Base-by-base conservation (phyloP, 2,329 filamentous ascomycete species). In the Aphanocladium album region DNA sequence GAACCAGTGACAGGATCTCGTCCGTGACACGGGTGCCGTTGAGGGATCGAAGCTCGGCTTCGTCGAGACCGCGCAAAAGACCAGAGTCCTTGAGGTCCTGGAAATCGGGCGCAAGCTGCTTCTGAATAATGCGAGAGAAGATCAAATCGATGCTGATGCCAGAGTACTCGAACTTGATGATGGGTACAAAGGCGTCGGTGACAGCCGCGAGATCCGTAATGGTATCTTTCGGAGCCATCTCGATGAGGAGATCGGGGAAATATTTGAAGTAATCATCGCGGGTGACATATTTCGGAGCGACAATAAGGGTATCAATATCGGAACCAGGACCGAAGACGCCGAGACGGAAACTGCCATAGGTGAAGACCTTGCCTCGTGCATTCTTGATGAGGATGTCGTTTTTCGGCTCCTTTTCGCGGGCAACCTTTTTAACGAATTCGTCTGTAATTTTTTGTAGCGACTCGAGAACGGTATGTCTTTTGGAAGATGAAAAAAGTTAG, bases 131-230 rank as follows among this genome's bases (percentile, higher is more conserved):
- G 60, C 90, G 83, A 65, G 90, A 89, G 75, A 93, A 92, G 72
- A 98, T 96, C 66, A 99, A 77, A 81, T 99, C 95, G 71, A 99
- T 96, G 73, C 91, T 95, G 72, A 99, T 96, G 54, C 88, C 90
- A 56, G 83, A 86, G 67, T 96, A 91, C 72, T 96, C 91, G 69
- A 98, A 90, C 73, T 97, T 98, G 79, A 99, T 98, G 72, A 99
- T 96, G 52, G 95, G 95, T 8, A 98, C 93, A 70, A 91, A 96
- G 4, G 93, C 91, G 69, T 96, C 93, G 52, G 88, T 88, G 41
- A 99, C 95, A 0, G 89, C 85, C 2, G 90, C 88, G 68, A 97
- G 81, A 71, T 96, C 91, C 62, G 89, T 89, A 67, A 98, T 91
- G 62, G 92, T 83, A n/a, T 87, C 89, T 41, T 85, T 78, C 9